Conservation (phyloP, 1,284 basidiomycete genomes). For the Naganishia cerealis region DNA sequence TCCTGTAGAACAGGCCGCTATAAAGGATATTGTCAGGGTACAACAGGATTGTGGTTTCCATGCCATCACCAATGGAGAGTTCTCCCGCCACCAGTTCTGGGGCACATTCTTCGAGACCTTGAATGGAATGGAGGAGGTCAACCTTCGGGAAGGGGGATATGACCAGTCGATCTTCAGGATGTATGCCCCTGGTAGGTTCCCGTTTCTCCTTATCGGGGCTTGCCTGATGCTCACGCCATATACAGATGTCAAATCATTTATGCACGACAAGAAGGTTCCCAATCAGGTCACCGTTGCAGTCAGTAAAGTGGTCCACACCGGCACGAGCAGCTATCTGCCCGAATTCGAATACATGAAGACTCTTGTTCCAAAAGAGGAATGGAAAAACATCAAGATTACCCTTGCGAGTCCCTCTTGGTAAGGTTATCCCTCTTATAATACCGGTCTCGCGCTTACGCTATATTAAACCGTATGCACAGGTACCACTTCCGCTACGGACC, state of each 20-base stretch:
- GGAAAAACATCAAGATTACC: slow-evolving; percentile 65
- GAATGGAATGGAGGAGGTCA: slow-evolving; percentile 69
- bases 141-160: slow-evolving; percentile 38
- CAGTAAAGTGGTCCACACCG: slow-evolving; percentile 45
- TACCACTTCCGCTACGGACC: slow-evolving; percentile 51
- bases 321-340: slow-evolving; percentile 44
- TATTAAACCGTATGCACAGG: neutral
- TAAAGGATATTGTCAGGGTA: slow-evolving; percentile 50
- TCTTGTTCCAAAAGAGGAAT: slow-evolving; percentile 39
- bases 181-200: slow-evolving; percentile 37
- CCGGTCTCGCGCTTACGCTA: neutral
- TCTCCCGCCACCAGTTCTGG: slow-evolving; percentile 45
- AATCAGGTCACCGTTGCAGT: slow-evolving; percentile 41
- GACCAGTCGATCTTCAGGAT: slow-evolving; percentile 39
- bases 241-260: slow-evolving; percentile 29
- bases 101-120: slow-evolving; percentile 65
- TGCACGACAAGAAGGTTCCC: slow-evolving; percentile 40
- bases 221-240: neutral
- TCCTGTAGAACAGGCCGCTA: slow-evolving; percentile 49
- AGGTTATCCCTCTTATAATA: neutral
- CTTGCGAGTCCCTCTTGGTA: slow-evolving; percentile 71
- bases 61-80: slow-evolving; percentile 54
- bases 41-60: slow-evolving; percentile 46
- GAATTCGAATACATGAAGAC: slow-evolving; percentile 49
- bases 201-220: neutral